Base-by-base conservation (phyloP, 176 grass and related monocot genomes). In the Puya raimondii region DNA sequence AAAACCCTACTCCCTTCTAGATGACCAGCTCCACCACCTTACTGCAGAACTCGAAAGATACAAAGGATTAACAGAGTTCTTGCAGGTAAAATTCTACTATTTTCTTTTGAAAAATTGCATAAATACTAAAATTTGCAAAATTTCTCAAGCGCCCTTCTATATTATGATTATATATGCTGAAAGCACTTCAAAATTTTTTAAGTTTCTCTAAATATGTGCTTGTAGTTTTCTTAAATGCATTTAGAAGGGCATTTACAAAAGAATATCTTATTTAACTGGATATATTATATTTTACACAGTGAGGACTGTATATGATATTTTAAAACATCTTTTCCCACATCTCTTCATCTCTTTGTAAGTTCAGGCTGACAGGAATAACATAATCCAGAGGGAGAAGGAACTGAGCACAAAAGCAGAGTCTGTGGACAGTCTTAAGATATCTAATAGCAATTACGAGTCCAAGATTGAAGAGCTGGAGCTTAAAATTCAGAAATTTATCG, bases 381-480 rank as follows among this genome's bases (percentile, higher is more conserved):
- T 89, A 33, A 50, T 79, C 56, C 83, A 82, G 83, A 84, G 71
- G 80, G 92, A 96, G 68, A 91, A 85, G 75, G 88, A 96, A 86
- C 78, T 96, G 56, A 79, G 49, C 75, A 68, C 68, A 76, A 89
- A 85, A 81, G 59, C 79, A 83, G 88, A 92, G 64, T 89, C 78
- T 47, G 33, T 80, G 4, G 81, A 92, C 66, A 82, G 67, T 78
- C 65, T 87, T 65, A 85, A 83, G 78, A 68, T 78, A 65, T 89
- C 86, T 66, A 82, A 85, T 70, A 81, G 81, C 68, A 83, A 79
- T 66, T 85, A 85, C 73, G 84, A 96, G 69, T 75, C 68, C 20
- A 92, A 88, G 83, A 85, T 96, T 73, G 84, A 85, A 67, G 84
- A 89, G 70, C 56, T 89, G 53, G 88, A 96, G 83, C 74, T 70